Evolutionary conservation across 2,329 filamentous ascomycete genomes (phyloP), one percentile per base, ranked within the genome.

Genomic region (Parastagonospora nodorum): DNA sequence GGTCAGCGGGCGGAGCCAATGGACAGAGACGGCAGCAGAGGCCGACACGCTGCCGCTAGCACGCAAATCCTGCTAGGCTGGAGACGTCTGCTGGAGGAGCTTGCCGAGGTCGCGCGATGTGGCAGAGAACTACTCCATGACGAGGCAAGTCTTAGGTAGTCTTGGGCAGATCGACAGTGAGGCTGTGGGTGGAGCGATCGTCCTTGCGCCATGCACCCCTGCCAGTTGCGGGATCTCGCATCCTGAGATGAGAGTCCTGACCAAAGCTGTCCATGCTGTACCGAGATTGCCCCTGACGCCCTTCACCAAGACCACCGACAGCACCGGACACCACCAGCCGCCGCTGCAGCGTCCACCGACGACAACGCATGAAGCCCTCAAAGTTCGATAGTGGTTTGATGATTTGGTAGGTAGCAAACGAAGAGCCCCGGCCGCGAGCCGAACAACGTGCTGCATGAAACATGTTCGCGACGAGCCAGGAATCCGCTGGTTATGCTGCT

Each of bases 151-250:
- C 16, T 35, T 43, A 30, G 41, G 11, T n/a, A 42, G 28, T 27
- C 16, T 35, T 43, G 41, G 41, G 11, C 16, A 19, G 68, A 72
- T 71, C 67, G 60, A 60, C 70, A 69, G 64, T 70, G 68, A 73
- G 69, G 69, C 68, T 69, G 62, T 57, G 63, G 57, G 64, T 61
- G 57, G 58, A 60, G 47, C 52, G 66, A 69, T 71, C 68, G 59
- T 51, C 65, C 59, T 56, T 48, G 57, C 56, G 64, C 56, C 48
- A 45, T 43, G 15, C 31, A 60, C 56, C 59, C 57, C 50, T 60
- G 53, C 35, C 60, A 51, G 52, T 60, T 58, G 60, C 66, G 57
- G 57, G 52, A 55, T 66, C 61, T 60, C 58, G 67, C 64, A 65
- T 61, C 55, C 62, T 41, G 57, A 63, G 60, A 69, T 61, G 64